Evolutionary conservation across 768 basidiomycete species (phyloP), one percentile per base, ranked within the genome.

Genomic region (Mycena albidolilacea): DNA sequence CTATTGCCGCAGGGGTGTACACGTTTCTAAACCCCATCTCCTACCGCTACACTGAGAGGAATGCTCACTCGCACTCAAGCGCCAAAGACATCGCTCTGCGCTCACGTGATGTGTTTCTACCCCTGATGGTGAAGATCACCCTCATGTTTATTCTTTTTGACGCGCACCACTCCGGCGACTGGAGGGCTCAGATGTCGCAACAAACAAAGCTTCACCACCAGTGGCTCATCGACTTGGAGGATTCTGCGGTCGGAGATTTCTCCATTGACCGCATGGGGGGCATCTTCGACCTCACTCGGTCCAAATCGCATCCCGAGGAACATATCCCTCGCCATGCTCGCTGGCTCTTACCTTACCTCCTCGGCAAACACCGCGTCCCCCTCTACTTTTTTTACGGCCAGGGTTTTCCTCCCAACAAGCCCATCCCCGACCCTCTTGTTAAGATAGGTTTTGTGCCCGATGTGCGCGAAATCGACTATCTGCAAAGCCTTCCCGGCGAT

Each of bases 361-460:
- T 74, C 19, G 66, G 66, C 8, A 64, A 37, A 43, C 61, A 74
- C 52, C 59, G 73, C 21, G 73, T n/a, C n/a, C 73, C 73, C 19
- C 69, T 74, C 41, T 74, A 71, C 41, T 71, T 74, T 67, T 57
- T 74, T n/a, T n/a, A 69, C 38, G 73, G 73, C 15, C 21, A 35
- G 19, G 37, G 30, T 3, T 59, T 74, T 52, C 73, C 73, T 44
- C 38, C 3, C 30, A 30, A 70, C 23, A 58, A 70, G 23, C 69
- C 64, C 30, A 30, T 30, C 30, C 30, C 3, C 30, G 30, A 30
- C 30, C 1, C 30, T 3, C 30, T 30, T 30, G 30, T 30, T 30
- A 30, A 30, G 30, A 30, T 30, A 30, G 30, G 30, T 30, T 30
- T 30, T 30, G 30, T 30, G 30, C 30, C 30, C 3, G 30, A 30